Evolutionary conservation across 371 early-diverging fungal species (phyloP).

Genomic region (Mucor velutinosus): DNA sequence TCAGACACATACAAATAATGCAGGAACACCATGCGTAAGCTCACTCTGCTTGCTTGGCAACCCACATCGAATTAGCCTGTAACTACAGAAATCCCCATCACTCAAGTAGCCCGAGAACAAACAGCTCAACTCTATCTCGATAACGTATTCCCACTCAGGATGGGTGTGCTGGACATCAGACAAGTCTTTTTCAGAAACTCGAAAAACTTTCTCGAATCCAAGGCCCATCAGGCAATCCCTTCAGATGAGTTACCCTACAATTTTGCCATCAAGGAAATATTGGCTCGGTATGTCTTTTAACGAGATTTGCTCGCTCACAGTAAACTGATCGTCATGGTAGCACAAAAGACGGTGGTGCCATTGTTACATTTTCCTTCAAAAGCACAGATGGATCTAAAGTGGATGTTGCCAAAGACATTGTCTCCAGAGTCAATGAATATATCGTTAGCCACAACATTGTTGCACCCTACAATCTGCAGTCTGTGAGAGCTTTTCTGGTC

Average conservation of each 20-base stretch:
- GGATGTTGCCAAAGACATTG: conserved; percentile 36
- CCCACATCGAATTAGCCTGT: neutral
- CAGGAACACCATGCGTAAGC: neutral
- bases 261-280: conserved; percentile 35
- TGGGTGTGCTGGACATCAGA: conserved; percentile 43
- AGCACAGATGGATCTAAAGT: conserved; percentile 29
- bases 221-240: conserved; percentile 33
- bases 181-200: conserved; percentile 41
- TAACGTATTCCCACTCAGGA: conserved; percentile 47
- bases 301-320: neutral
- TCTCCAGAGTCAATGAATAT: conserved; percentile 31
- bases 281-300: conserved; percentile 33
- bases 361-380: conserved; percentile 42
- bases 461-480: conserved; percentile 66
- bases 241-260: conserved; percentile 30
- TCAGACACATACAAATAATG: neutral
- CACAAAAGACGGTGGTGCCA: conserved; percentile 54
- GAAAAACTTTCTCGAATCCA: conserved; percentile 32
- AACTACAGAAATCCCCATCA: neutral
- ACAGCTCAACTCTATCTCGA: conserved; percentile 46
- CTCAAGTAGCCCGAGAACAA: conserved; percentile 21
- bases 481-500: conserved; percentile 64
- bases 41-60: neutral
- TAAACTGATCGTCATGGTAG: conserved; percentile 22
- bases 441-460: conserved; percentile 44